phyloP scores from a whole-genome alignment of 2,329 filamentous ascomycete species.

The Xylariomycetidae sp. region DNA sequence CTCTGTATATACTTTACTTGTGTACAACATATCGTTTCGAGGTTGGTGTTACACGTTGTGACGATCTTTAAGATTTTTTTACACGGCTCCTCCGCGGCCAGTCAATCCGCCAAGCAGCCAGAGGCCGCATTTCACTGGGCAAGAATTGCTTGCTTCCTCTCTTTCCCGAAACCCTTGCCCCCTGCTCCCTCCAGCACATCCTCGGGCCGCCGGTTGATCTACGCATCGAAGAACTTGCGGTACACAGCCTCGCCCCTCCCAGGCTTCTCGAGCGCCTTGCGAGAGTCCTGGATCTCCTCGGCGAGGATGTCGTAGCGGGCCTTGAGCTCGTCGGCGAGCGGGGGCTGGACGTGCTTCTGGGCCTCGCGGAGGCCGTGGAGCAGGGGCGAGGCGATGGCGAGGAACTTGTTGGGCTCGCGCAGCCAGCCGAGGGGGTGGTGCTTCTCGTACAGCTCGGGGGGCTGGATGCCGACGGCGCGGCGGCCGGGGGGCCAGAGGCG shows the following conservation, averaged over 20 bases:
- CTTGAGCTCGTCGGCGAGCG: slow-evolving; percentile 32
- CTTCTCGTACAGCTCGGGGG: slow-evolving; percentile 23
- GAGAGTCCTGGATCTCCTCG: slow-evolving; percentile 28
- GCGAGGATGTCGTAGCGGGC: slow-evolving; percentile 33
- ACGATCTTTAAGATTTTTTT: too few relatives aligned
- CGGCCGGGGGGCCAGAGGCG: slow-evolving; percentile 34
- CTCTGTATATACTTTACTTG: slow-evolving; percentile 13
- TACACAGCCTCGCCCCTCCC: slow-evolving; percentile 23
- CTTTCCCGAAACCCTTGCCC: too few relatives aligned
- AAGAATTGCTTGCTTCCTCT: slow-evolving; percentile 3
- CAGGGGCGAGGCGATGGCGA: slow-evolving; percentile 30
- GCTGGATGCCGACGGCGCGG: slow-evolving; percentile 32
- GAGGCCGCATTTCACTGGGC: too few relatives aligned
- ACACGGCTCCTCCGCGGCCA: too few relatives aligned
- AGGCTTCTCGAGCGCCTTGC: slow-evolving; percentile 14
- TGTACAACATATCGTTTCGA: slow-evolving; percentile 4
- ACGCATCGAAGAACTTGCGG: slow-evolving; percentile 23
- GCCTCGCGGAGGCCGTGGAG: slow-evolving; percentile 41
- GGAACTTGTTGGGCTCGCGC: slow-evolving; percentile 27
- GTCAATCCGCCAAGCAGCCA: too few relatives aligned
- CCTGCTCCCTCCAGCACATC: too few relatives aligned
- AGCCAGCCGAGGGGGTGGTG: slow-evolving; percentile 27
- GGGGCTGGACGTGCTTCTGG: slow-evolving; percentile 30
- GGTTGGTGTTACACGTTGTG: slow-evolving; percentile 12
- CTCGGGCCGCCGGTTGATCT: too few relatives aligned